Conservation (phyloP, 768 basidiomycete genomes). For the Chlorophyllum brunneum region DNA sequence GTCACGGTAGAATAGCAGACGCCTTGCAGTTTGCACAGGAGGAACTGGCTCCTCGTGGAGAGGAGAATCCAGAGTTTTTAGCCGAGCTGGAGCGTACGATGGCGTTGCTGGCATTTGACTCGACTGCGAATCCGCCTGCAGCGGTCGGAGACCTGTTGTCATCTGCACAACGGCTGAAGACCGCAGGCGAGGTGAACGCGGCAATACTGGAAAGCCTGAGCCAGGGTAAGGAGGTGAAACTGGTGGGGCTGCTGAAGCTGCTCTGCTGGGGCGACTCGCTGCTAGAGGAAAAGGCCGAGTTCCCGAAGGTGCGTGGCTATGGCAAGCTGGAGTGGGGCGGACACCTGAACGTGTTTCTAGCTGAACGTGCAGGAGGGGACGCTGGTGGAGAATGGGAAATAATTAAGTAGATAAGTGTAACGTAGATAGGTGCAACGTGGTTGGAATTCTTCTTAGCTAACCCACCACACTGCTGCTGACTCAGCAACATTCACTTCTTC, state of each 20-base stretch:
- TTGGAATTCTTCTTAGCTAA: slow-evolving; percentile 17
- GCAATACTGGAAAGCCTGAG: slow-evolving; percentile 91
- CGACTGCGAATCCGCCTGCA: slow-evolving; percentile 52
- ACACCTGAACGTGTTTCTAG: slow-evolving; percentile 19
- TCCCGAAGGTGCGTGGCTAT: slow-evolving; percentile 58
- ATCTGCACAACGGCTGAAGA: slow-evolving; percentile 85
- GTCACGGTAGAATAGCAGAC: slow-evolving; percentile 70
- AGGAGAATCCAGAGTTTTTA: slow-evolving; percentile 92
- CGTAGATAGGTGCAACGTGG: slow-evolving; percentile 19
- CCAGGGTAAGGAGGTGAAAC: slow-evolving; percentile 90
- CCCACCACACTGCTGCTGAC: slow-evolving; percentile 19
- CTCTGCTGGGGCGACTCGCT: slow-evolving; percentile 85
- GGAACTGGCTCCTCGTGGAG: slow-evolving; percentile 91
- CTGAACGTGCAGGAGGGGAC: slow-evolving; percentile 29
- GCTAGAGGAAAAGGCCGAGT: slow-evolving; percentile 74
- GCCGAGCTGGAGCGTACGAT: slow-evolving; percentile 91
- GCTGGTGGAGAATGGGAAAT: slow-evolving; percentile 19
- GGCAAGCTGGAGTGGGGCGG: background rate
- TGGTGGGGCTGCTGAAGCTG: slow-evolving; percentile 77
- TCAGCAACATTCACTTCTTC: slow-evolving; percentile 23
- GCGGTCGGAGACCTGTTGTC: slow-evolving; percentile 78
- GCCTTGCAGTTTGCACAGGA: slow-evolving; percentile 90
- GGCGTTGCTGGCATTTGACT: slow-evolving; percentile 85
- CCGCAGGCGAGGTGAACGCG: slow-evolving; percentile 94
- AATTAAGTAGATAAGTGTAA: slow-evolving; percentile 17